Evolutionary conservation across 345 rosid genomes (phyloP).

Genomic region (Melastoma malabathricum): DNA sequence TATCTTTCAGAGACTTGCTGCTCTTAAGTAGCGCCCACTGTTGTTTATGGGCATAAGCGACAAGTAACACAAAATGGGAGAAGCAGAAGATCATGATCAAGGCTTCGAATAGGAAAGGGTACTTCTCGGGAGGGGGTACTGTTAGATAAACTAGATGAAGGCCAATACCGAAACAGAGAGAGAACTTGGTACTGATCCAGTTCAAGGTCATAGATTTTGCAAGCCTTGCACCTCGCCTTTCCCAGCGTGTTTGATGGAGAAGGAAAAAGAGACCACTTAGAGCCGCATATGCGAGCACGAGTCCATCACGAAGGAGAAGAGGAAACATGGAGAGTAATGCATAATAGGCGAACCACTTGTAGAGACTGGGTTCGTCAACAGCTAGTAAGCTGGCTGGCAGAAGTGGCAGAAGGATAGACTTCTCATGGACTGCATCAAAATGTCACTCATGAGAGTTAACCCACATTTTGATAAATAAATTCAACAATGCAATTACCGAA

Average conservation of each 20-base stretch:
- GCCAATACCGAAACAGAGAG: conserved; percentile 31
- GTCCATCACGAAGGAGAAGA: conserved; percentile 67
- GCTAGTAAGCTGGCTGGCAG: conserved; percentile 71
- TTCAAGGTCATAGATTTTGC: conserved; percentile 11
- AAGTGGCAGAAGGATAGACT: conserved; percentile 85
- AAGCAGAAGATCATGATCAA: conserved; percentile 34
- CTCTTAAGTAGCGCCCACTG: conserved; percentile 17
- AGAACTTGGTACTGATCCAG: conserved; percentile 12
- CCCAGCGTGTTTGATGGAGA: conserved; percentile 30
- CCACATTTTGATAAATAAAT: not conserved
- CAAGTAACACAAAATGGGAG: conserved; percentile 17
- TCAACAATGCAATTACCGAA: not conserved
- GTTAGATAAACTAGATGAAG: conserved; percentile 60
- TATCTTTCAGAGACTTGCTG: not conserved
- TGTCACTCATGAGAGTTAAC: conserved; percentile 4
- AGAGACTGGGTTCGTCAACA: conserved; percentile 36
- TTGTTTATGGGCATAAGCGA: conserved; percentile 20
- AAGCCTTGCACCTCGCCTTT: conserved; percentile 11
- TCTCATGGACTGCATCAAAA: conserved; percentile 77
- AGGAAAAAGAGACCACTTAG: conserved; percentile 35
- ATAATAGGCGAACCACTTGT: conserved; percentile 41
- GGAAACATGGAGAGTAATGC: conserved; percentile 91
- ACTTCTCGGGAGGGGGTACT: conserved; percentile 23
- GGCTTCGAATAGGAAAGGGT: conserved; percentile 39
- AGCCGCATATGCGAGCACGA: conserved; percentile 50